Evolutionary conservation across 148 eudicot genomes (phyloP), one percentile per base, ranked within the genome.

Genomic region (Rhododendron vialii): DNA sequence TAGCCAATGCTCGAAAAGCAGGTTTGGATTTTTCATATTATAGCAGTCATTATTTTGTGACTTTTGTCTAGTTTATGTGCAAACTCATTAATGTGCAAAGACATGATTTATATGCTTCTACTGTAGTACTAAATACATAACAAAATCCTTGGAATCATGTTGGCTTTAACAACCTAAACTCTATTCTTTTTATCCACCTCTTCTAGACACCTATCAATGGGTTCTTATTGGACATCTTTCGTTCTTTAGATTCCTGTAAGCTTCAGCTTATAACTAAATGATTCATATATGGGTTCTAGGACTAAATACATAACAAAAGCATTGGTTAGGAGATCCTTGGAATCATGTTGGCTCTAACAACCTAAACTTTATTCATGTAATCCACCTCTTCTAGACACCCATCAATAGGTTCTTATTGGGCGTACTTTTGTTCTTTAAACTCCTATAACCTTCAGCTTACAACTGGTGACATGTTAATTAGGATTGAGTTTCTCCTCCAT

Each of bases 1-100:
- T 97, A 82, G 96, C 99, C 83, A 93, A 91, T 91, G 99, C 99
- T 90, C 93, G 95, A 74, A 94, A 93, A 90, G 92, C 96, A 94
- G 99, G 98, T 96, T 84, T 83, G 67, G 18, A 57, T 35, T 14
- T 80, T 61, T 47, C 26, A 36, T 30, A 63, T 30, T 87, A 14
- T 74, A 10, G 50, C 41, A 17, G 26, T 61, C 67, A 24, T 38
- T 50, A 17, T 67, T 83, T 33, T 41, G 43, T 41, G 43, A 41
- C 7, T 41, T 41, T 41, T 83, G 41, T 73, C 61, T 11, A 67
- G 71, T 18, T 69, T 47, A 10, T 65, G 48, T n/a, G 78, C 78
- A 83, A 26, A 1, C 45, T 26, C n/a, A 47, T 83, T 67, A 43
- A n/a, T 45, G 12, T 24, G 20, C 22, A 26, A 26, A 47, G 36